Base-by-base conservation (phyloP, 148 eudicot genomes). In the Selenicereus undatus region DNA sequence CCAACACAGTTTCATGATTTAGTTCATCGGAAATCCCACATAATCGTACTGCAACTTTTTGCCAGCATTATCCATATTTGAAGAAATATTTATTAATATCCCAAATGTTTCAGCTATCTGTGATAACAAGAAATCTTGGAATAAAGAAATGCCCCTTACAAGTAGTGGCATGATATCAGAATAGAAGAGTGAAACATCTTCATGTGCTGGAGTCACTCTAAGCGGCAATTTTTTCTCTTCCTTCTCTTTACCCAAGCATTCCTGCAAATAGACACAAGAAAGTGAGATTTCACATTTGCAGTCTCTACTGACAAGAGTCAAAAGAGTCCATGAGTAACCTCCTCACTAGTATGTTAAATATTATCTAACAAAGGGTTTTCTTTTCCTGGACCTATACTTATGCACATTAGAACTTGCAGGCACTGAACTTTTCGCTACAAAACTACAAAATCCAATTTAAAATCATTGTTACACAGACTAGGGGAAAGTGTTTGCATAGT, bases 81-180 rank as follows among this genome's bases (percentile, higher is more conserved):
- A 45, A 39, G 30, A 12, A 73, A 39, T 21, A 39, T 39, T 39
- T 8, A 48, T 48, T 66, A 9, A 66, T 26, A 11, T 1, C 16
- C 56, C 16, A 42, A 71, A 22, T 72, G 51, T 39, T 36, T 20
- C 9, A 27, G 2, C 22, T 11, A 12, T 52, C 18, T 66, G 11
- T 66, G 11, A 66, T 24, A 12, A 26, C 17, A 66, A 1, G 6
- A 66, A n/a, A 26, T 26, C 17, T 75, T 56, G 43, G 18, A 56
- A 8, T 32, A 24, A 56, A 30, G 8, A 51, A 64, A 35, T 27
- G 5, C 64, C 8, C 66, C 91, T 88, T 88, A 97, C 99, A 8
- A 97, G 99, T 62, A 97, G 91, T 1, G 97, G 98, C 99, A 97
- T 92, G 80, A 94, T 82, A 86, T 94, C 98, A 8, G 95, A 86